These are phyloP conservation scores for Lactarius quietus DNA, from an alignment of 768 basidiomycete genomes.

Conservation along the genomic window DNA sequence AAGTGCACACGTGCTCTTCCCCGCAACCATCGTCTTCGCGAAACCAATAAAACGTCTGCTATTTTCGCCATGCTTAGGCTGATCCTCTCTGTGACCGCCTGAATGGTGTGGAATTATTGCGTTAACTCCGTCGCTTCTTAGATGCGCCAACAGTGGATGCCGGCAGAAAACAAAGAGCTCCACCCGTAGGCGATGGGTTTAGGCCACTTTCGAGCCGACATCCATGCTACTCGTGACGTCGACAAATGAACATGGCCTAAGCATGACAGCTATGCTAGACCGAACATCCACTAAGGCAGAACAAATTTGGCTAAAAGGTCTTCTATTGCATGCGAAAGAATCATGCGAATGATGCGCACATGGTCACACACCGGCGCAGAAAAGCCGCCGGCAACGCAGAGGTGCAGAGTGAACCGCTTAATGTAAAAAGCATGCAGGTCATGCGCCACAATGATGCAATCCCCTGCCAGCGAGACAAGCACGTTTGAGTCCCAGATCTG, in stretches of 20 bases:
- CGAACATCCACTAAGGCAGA: background rate
- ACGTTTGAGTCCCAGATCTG: no score
- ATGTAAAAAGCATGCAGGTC: background rate
- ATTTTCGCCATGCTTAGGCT: background rate
- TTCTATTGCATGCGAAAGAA: background rate
- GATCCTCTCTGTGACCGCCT: background rate
- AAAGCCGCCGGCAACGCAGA: background rate
- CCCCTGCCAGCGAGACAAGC: background rate
- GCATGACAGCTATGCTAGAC: background rate
- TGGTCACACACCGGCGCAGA: background rate
- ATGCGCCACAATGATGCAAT: background rate
- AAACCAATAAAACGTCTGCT: no score
- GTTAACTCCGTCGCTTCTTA: background rate
- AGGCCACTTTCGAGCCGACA: constrained; percentile 1
- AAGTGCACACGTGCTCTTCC: background rate
- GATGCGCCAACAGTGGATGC: background rate
- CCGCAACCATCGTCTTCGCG: background rate
- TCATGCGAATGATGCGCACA: background rate
- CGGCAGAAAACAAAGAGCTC: background rate
- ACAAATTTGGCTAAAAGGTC: background rate
- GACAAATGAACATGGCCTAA: no score
- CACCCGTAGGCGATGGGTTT: background rate
- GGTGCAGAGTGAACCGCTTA: background rate
- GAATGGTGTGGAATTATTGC: background rate
- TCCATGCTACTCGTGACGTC: background rate